Evolutionary conservation across 495 filamentous ascomycete species (phyloP).

Genomic region (Neurospora pannonica): DNA sequence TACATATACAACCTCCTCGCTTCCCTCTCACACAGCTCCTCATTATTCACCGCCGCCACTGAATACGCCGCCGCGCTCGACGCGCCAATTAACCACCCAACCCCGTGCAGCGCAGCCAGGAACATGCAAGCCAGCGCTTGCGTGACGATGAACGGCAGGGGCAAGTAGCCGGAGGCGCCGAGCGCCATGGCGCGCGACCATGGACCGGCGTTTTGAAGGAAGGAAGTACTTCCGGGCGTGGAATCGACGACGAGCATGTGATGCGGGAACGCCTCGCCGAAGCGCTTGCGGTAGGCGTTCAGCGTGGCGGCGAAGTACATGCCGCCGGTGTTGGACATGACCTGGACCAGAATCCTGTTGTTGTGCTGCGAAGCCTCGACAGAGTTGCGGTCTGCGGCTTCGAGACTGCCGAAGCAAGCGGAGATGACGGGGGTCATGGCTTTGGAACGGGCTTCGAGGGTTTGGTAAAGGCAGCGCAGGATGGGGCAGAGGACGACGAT

Average conservation of each 20-base stretch:
- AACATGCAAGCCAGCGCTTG: constrained; percentile 33
- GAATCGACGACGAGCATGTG: constrained; percentile 41
- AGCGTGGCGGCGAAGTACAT: constrained; percentile 40
- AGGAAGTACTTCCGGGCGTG: constrained; percentile 41
- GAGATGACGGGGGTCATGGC: constrained; percentile 44
- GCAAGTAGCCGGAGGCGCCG: constrained; percentile 29
- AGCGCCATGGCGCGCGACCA: constrained; percentile 46
- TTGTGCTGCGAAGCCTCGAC: background rate
- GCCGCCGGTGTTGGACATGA: constrained; percentile 45
- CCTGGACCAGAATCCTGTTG: constrained; percentile 35
- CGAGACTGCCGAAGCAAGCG: constrained; percentile 23
- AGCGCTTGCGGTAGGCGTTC: constrained; percentile 31
- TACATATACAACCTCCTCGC: constrained; percentile 41
- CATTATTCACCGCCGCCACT: constrained; percentile 25
- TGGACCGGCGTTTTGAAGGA: constrained; percentile 35
- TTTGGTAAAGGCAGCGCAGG: constrained; percentile 32
- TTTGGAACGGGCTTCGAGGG: constrained; percentile 30
- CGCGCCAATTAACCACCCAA: constrained; percentile 22
- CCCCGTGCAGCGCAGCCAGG: constrained; percentile 18
- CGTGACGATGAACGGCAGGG: constrained; percentile 35
- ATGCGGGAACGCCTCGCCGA: constrained; percentile 31
- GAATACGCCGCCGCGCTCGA: constrained; percentile 28
- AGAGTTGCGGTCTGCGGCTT: background rate
- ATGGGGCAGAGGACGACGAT: constrained; percentile 42
- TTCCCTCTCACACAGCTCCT: constrained; percentile 12